These are phyloP conservation scores for Talaromyces sp. DNA, from an alignment of 2,329 filamentous ascomycete genomes.

Conservation along the genomic window DNA sequence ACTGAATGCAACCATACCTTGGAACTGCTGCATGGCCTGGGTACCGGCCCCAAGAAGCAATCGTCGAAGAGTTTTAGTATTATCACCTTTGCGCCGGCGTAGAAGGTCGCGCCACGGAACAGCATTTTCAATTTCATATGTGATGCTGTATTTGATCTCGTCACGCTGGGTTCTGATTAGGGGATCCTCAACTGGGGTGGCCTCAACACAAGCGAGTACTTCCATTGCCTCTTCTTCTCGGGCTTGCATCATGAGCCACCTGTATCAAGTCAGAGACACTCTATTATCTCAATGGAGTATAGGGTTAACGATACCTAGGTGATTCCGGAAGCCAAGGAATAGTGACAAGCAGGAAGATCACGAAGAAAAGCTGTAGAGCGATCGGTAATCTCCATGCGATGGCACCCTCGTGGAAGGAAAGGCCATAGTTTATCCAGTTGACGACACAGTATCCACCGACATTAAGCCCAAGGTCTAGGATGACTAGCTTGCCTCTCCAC, in stretches of 20 bases:
- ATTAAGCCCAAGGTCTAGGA: slow-evolving; percentile 51
- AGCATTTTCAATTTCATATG: slow-evolving; percentile 54
- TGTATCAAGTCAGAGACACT: slow-evolving; percentile 1
- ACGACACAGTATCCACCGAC: slow-evolving; percentile 53
- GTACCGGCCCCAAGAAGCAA: slow-evolving; percentile 16
- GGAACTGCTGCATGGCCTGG: slow-evolving; percentile 21
- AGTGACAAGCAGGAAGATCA: slow-evolving; percentile 48
- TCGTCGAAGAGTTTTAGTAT: slow-evolving; percentile 19
- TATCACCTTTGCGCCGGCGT: not conserved
- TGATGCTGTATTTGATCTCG: slow-evolving; percentile 52
- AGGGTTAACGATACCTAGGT: slow-evolving; percentile 13
- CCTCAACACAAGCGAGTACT: slow-evolving; percentile 54
- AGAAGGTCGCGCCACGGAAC: slow-evolving; percentile 56
- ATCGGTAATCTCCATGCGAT: slow-evolving; percentile 52
- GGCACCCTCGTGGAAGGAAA: slow-evolving; percentile 48
- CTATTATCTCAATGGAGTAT: not conserved
- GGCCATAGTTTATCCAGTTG: slow-evolving; percentile 57
- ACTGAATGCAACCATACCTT: not conserved
- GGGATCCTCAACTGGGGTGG: slow-evolving; percentile 47
- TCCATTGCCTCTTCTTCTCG: slow-evolving; percentile 50
- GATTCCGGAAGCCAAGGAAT: slow-evolving; percentile 39
- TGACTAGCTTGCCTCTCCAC: slow-evolving; percentile 46
- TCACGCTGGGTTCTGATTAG: slow-evolving; percentile 47
- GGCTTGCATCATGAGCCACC: slow-evolving; percentile 49
- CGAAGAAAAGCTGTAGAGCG: slow-evolving; percentile 55